Percentiles rank a stretch among this genome's conserved stretches.
phyloP scores from a whole-genome alignment of 306 rosid species.

The Cucurbita argyrosperma region DNA sequence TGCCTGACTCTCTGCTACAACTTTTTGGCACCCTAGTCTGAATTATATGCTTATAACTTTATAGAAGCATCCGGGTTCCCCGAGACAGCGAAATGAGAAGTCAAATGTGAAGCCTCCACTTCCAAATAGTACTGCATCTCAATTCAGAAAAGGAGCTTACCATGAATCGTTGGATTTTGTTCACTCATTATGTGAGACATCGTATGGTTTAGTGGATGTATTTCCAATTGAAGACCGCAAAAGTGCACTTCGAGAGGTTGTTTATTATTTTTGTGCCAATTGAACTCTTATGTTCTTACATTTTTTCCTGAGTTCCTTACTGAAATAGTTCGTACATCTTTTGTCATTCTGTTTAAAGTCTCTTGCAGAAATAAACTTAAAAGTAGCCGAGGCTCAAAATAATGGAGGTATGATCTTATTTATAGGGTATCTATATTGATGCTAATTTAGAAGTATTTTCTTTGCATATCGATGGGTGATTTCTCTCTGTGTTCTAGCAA shows the following conservation, averaged over 20 bases:
- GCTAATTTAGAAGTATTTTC: neutral
- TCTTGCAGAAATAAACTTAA: conserved; percentile 67
- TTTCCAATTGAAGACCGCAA: conserved; percentile 97
- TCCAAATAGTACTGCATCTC: conserved; percentile 43
- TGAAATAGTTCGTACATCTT: conserved; percentile 7
- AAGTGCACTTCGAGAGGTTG: conserved; percentile 86
- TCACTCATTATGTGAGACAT: conserved; percentile 83
- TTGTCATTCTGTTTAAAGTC: conserved; percentile 41
- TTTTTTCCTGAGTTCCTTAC: neutral
- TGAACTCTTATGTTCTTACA: neutral
- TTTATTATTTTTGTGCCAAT: conserved; percentile 12
- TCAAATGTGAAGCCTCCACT: conserved; percentile 68
- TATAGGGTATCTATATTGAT: neutral
- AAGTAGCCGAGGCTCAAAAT: conserved; percentile 57
- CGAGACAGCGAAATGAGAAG: conserved; percentile 58
- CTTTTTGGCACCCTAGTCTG: neutral
- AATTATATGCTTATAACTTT: neutral
- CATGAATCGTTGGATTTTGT: conserved; percentile 83
- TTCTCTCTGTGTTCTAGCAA: neutral
- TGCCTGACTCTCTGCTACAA: neutral
- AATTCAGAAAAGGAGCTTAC: conserved; percentile 84
- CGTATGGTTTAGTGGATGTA: conserved; percentile 90
- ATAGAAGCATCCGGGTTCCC: conserved; percentile 71
- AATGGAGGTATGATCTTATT: conserved; percentile 53
- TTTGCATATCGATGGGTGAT: neutral